phyloP scores from a whole-genome alignment of 2,329 filamentous ascomycete species.

The Capronia americana region DNA sequence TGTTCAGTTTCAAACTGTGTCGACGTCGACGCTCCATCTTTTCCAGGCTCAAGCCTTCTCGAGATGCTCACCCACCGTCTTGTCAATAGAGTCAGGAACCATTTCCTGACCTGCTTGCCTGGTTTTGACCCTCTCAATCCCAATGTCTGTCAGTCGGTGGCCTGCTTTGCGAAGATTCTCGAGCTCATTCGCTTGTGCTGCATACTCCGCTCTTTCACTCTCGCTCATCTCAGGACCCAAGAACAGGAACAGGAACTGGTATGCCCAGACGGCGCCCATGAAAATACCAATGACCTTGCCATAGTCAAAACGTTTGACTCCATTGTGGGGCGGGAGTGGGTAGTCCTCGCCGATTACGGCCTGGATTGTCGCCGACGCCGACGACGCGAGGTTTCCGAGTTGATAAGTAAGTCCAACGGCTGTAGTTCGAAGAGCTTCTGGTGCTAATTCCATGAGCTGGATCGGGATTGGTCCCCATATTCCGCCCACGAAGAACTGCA shows the following conservation, averaged over 20 bases:
- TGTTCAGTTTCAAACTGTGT: not conserved
- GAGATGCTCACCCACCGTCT: constrained; percentile 13
- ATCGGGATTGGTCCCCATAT: not conserved
- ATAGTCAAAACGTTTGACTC: constrained; percentile 49
- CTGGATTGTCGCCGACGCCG: constrained; percentile 52
- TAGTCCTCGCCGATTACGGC: constrained; percentile 51
- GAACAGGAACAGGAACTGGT: constrained; percentile 46
- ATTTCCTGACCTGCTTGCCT: constrained; percentile 11
- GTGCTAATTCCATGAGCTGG: constrained; percentile 20
- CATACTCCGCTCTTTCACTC: constrained; percentile 41
- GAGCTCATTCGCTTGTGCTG: constrained; percentile 36
- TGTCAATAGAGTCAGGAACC: not conserved
- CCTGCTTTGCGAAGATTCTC: constrained; percentile 38
- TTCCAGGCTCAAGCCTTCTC: constrained; percentile 8
- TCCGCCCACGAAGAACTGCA: not conserved
- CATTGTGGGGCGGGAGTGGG: constrained; percentile 45
- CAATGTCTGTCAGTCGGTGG: constrained; percentile 37
- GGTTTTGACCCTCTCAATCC: constrained; percentile 27
- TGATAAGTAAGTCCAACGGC: constrained; percentile 49
- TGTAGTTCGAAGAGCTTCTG: constrained; percentile 45
- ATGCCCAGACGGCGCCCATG: constrained; percentile 42
- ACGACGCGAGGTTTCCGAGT: constrained; percentile 50
- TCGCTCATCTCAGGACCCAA: constrained; percentile 44
- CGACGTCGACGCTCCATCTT: not conserved
- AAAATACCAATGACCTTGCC: constrained; percentile 49